These are phyloP conservation scores for Colletotrichum karsti DNA, from an alignment of 2,329 filamentous ascomycete genomes.

Conservation along the genomic window DNA sequence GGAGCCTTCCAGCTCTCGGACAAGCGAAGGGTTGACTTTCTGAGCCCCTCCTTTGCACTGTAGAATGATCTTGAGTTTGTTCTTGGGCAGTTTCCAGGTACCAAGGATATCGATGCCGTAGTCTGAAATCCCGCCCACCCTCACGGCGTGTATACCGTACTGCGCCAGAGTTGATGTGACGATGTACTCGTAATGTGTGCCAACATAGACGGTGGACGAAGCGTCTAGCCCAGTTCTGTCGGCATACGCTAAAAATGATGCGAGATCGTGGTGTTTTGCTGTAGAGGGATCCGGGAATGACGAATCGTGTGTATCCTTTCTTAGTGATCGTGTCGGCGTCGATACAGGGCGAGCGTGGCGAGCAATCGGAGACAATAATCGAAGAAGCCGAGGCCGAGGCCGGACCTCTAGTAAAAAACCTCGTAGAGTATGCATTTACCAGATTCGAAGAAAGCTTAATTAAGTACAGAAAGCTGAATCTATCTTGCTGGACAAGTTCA, in stretches of 20 bases:
- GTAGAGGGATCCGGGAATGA: slow-evolving; percentile 55
- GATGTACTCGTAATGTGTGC: slow-evolving; percentile 82
- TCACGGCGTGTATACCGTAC: slow-evolving; percentile 71
- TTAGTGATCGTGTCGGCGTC: background rate
- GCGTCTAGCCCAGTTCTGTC: slow-evolving; percentile 62
- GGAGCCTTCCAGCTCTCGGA: slow-evolving; percentile 83
- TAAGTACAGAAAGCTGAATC: no score
- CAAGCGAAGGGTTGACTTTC: slow-evolving; percentile 63
- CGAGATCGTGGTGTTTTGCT: slow-evolving; percentile 68
- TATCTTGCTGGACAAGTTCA: no score
- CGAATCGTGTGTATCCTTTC: slow-evolving; percentile 16
- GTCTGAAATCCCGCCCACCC: slow-evolving; percentile 74
- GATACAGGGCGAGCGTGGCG: background rate
- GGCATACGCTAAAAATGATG: slow-evolving; percentile 73
- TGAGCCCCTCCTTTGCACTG: slow-evolving; percentile 75
- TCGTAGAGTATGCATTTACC: slow-evolving; percentile 8
- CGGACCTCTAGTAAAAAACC: background rate
- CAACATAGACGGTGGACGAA: slow-evolving; percentile 69
- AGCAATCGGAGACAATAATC: background rate
- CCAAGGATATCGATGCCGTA: slow-evolving; percentile 80
- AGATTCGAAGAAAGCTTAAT: background rate
- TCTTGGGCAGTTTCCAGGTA: slow-evolving; percentile 67
- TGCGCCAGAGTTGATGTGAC: slow-evolving; percentile 62
- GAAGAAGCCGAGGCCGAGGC: background rate
- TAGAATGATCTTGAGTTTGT: slow-evolving; percentile 56